phyloP scores from a whole-genome alignment of 73 alveolate genomes.

The Symbiodinium natans region DNA sequence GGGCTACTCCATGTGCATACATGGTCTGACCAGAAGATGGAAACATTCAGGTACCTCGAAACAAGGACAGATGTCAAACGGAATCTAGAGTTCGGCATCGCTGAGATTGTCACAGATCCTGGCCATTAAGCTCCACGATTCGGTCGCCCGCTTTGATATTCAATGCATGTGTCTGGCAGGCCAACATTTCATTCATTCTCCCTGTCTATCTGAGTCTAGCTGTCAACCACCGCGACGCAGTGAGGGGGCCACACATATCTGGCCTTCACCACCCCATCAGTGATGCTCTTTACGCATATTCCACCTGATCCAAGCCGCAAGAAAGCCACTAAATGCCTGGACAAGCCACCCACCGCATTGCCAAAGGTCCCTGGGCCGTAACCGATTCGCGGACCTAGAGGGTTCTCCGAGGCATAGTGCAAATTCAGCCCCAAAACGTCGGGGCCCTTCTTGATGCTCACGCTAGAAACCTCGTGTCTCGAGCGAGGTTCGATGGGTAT shows the following conservation, averaged over 20 bases:
- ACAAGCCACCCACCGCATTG: too few species aligned
- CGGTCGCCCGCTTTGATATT: background rate
- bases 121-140: background rate
- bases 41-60: too few species aligned
- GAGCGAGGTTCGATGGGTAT: background rate
- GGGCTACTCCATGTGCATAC: too few species aligned
- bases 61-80: too few species aligned
- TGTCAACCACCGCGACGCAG: too few species aligned
- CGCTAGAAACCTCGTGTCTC: background rate
- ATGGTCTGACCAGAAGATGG: too few species aligned
- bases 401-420: conserved; percentile 8
- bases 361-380: too few species aligned
- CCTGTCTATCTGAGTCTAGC: background rate
- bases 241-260: too few species aligned
- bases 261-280: background rate
- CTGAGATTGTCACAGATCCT: background rate
- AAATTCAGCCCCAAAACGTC: background rate
- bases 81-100: background rate
- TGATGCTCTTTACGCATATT: background rate
- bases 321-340: too few species aligned
- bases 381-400: conserved; percentile 6
- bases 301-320: background rate
- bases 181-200: background rate
- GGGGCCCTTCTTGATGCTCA: background rate
- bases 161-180: background rate